Evolutionary conservation across 2,329 filamentous ascomycete genomes (phyloP).

Genomic region (Lecanicillium sp.): DNA sequence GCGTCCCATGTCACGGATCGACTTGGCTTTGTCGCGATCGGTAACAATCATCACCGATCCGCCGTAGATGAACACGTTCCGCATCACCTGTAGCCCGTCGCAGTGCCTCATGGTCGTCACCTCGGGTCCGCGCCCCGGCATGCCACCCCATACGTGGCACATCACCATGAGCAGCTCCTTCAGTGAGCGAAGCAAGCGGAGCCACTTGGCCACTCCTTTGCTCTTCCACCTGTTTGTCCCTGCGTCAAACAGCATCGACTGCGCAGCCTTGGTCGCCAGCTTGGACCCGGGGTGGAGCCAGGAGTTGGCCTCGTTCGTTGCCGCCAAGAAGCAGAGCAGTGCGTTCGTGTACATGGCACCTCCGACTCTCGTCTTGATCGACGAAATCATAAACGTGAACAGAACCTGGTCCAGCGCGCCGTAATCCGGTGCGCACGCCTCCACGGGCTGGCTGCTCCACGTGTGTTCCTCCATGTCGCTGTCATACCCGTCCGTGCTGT

Average conservation of each 20-base stretch:
- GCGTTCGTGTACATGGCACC: slow-evolving; percentile 10
- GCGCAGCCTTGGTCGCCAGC: slow-evolving; percentile 4
- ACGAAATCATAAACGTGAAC: slow-evolving; percentile 10
- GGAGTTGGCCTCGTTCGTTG: slow-evolving; percentile 7
- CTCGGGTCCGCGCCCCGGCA: slow-evolving; percentile 9
- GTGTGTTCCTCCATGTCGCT: too few species aligned
- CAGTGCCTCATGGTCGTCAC: slow-evolving; percentile 9
- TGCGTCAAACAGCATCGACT: slow-evolving; percentile 5
- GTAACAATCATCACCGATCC: slow-evolving; percentile 9
- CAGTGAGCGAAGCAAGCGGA: neutral
- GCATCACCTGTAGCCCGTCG: slow-evolving; percentile 7
- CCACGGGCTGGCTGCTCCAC: too few species aligned
- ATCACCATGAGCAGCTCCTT: neutral
- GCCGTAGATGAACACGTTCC: slow-evolving; percentile 9
- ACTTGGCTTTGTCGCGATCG: slow-evolving; percentile 10
- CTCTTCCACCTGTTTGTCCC: slow-evolving; percentile 4
- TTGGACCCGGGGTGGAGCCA: slow-evolving; percentile 7
- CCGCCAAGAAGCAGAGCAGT: slow-evolving; percentile 9
- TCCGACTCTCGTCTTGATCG: slow-evolving; percentile 8
- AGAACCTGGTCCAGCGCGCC: slow-evolving; percentile 6
- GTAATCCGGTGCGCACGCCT: too few species aligned
- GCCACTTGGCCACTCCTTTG: slow-evolving; percentile 1
- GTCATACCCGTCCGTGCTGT: neutral
- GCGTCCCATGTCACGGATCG: slow-evolving; percentile 5
- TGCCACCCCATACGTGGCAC: slow-evolving; percentile 7